Base-by-base conservation (phyloP, 345 rosid genomes). In the Eucalyptus pauciflora region DNA sequence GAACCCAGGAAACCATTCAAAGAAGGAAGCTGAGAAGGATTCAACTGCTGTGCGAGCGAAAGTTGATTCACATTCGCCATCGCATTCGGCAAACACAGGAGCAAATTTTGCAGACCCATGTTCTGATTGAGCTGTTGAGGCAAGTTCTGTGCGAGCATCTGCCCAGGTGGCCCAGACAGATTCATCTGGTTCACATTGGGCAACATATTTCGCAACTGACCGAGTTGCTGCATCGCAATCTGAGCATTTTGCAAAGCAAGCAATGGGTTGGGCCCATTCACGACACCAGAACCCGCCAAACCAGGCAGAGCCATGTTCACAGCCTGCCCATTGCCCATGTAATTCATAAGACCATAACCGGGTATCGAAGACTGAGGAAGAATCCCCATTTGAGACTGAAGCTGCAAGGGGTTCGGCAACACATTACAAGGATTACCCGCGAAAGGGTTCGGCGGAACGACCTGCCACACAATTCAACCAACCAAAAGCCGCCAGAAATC, bases 61-160 rank as follows among this genome's bases (percentile, higher is more conserved):
- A 89, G 89, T 83, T 93, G 95, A 69, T 93, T 93, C 87, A 92
- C 87, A 86, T 91, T 91, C 18, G 87, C 94, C 91, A 91, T 88
- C 7, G 60, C 81, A 91, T 92, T 89, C 31, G 87, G 94, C 51
- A 93, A 85, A 90, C 89, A 88, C 85, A 88, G 87, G 60, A 90
- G 94, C n/a, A 87, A 79, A 88, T 90, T 94, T 12, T 89, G 89
- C 91, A 92, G 87, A 64, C 89, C 91, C 90, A 91, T 64, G 89
- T 86, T 93, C 17, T 91, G 95, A 90, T 76, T 83, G 51, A 88
- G 80, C 71, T 91, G 93, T 43, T 90, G 94, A 86, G 93, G 89
- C 88, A 92, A 51, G 89, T 90, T 93, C 41, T 92, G 58, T 37
- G 88, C 48, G 7, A 76, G 85, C 27, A 41, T 58, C 25, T 89